Evolutionary conservation across 306 rosid genomes (phyloP).

Genomic region (Glycine latifolia): DNA sequence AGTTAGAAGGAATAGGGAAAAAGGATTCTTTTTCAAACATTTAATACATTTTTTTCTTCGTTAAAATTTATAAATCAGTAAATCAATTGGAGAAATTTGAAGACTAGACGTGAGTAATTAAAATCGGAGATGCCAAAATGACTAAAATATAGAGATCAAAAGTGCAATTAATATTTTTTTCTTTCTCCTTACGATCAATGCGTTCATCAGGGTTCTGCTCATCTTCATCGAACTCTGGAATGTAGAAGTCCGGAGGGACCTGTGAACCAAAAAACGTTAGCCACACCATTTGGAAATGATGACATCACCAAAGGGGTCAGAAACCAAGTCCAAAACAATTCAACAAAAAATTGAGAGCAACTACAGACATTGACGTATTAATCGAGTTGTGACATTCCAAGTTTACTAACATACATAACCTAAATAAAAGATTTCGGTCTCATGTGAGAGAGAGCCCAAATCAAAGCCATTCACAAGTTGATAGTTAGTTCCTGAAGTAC

Average conservation of each 20-base stretch:
- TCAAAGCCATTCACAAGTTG: too few relatives aligned
- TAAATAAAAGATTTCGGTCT: conserved; percentile 26
- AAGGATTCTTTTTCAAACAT: background rate
- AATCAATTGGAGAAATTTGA: background rate
- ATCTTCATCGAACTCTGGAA: conserved; percentile 95
- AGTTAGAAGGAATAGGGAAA: conserved; percentile 5
- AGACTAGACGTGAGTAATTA: background rate
- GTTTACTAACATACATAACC: conserved; percentile 8
- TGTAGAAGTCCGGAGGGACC: conserved; percentile 97
- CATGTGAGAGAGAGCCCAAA: background rate
- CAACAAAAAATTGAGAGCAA: background rate
- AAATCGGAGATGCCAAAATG: conserved; percentile 18
- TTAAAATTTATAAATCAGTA: background rate
- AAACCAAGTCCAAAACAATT: conserved; percentile 1
- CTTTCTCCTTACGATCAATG: conserved; percentile 74
- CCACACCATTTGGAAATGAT: background rate
- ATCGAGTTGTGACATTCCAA: conserved; percentile 21
- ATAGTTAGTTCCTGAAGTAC: background rate
- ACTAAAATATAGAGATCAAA: background rate
- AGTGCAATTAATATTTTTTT: background rate
- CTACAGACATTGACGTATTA: background rate
- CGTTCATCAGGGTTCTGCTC: conserved; percentile 97
- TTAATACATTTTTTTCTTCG: background rate
- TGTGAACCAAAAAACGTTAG: conserved; percentile 50
- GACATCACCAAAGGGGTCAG: conserved; percentile 2